phyloP scores from a whole-genome alignment of 305 asterid species.

The Fraxinus velutina region DNA sequence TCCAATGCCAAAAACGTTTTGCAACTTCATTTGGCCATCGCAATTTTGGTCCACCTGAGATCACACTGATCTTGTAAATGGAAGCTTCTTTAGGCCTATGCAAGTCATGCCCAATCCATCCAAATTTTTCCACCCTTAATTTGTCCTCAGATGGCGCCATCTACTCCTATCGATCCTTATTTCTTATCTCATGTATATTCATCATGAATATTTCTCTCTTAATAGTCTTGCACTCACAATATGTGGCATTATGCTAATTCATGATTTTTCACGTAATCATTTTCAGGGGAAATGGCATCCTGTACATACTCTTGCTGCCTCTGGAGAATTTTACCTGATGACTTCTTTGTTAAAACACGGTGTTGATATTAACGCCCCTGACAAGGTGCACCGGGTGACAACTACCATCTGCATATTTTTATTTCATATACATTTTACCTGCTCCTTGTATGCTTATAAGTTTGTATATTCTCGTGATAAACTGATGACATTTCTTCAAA shows the following conservation, averaged over 20 bases:
- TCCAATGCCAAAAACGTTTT: not conserved
- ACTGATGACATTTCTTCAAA: not conserved
- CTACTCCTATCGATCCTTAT: not conserved
- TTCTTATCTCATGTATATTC: not conserved
- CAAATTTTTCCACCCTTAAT: not conserved
- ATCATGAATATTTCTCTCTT: not conserved
- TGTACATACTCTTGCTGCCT: conserved; percentile 77
- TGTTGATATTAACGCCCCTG: conserved; percentile 61
- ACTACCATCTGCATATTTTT: conserved; percentile 9
- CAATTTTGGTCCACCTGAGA: not conserved
- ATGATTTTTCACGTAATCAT: conserved; percentile 2
- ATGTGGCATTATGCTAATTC: conserved; percentile 23
- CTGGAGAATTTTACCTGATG: conserved; percentile 78
- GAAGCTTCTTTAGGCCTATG: not conserved
- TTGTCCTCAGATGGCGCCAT: not conserved
- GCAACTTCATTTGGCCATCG: not conserved
- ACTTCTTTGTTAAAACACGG: conserved; percentile 63
- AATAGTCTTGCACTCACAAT: not conserved
- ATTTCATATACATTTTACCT: conserved; percentile 9
- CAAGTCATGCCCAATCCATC: not conserved
- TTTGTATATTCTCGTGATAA: conserved; percentile 15
- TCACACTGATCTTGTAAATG: not conserved
- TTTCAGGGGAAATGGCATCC: conserved; percentile 89
- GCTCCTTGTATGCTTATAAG: not conserved
- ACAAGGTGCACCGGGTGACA: conserved; percentile 50